phyloP scores from a whole-genome alignment of 768 basidiomycete genomes.

The Psilocybe cubensis region DNA sequence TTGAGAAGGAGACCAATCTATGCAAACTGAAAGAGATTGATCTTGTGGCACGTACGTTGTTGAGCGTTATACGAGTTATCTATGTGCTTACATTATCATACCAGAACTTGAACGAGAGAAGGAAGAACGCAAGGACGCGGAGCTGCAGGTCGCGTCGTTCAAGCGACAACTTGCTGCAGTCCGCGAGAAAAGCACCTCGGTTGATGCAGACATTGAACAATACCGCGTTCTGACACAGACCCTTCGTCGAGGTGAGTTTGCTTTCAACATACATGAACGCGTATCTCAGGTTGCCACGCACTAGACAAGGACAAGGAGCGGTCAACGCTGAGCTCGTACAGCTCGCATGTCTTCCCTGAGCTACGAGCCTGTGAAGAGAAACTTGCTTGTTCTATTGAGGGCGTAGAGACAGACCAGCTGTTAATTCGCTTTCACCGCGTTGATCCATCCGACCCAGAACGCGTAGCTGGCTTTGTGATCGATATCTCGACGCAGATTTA shows the following conservation, averaged over 20 bases:
- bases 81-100: not conserved
- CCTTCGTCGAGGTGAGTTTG: slow-evolving; percentile 61
- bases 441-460: slow-evolving; percentile 56
- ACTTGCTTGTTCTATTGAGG: slow-evolving; percentile 74
- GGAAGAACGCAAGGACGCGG: slow-evolving; percentile 73
- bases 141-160: slow-evolving; percentile 59
- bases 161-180: slow-evolving; percentile 70
- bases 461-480: slow-evolving; percentile 77
- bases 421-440: slow-evolving; percentile 74
- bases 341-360: slow-evolving; percentile 56
- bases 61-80: not conserved
- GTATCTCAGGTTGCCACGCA: not conserved
- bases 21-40: slow-evolving; percentile 83
- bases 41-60: slow-evolving; percentile 68
- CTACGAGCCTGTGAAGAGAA: slow-evolving; percentile 57
- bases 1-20: slow-evolving; percentile 71
- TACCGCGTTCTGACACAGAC: slow-evolving; percentile 64
- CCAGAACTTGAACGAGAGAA: slow-evolving; percentile 70
- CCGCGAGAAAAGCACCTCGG: slow-evolving; percentile 56
- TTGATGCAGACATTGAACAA: slow-evolving; percentile 76
- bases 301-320: slow-evolving; percentile 78
- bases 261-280: not conserved
- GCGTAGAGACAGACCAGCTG: slow-evolving; percentile 72
- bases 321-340: slow-evolving; percentile 54
- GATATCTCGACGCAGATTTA: slow-evolving; percentile 68